phyloP scores from a whole-genome alignment of 768 basidiomycete genomes.

The Pholiota molesta region DNA sequence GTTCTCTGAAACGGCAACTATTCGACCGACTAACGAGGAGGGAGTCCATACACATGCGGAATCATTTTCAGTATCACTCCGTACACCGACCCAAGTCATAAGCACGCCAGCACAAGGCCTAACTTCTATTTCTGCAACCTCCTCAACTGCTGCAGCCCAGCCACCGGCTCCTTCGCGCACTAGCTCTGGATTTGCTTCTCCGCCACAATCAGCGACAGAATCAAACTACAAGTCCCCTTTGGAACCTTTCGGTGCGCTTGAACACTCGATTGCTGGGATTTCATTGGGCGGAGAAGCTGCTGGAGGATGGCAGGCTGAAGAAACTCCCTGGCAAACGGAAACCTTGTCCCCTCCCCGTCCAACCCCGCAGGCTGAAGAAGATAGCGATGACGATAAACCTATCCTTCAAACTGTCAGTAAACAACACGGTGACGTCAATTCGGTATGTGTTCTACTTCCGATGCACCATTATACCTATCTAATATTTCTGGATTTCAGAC shows the following conservation, averaged over 20 bases:
- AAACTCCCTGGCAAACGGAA: slow-evolving; percentile 41
- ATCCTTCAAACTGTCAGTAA: slow-evolving; percentile 51
- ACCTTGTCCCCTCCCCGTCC: slow-evolving; percentile 19
- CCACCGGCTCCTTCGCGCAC: slow-evolving; percentile 8
- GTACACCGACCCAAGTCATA: slow-evolving; percentile 1
- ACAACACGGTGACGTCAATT: slow-evolving; percentile 28
- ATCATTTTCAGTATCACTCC: slow-evolving; percentile 1
- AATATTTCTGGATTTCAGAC: slow-evolving; percentile 7
- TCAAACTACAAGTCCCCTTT: slow-evolving; percentile 36
- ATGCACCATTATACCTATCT: neutral
- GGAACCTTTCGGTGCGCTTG: slow-evolving; percentile 30
- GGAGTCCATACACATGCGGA: slow-evolving; percentile 18
- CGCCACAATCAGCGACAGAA: slow-evolving; percentile 21
- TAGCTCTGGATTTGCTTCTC: slow-evolving; percentile 5
- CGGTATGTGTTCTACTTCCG: slow-evolving; percentile 25
- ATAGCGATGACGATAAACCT: slow-evolving; percentile 71
- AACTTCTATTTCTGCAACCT: slow-evolving; percentile 21
- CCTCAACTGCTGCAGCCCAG: slow-evolving; percentile 7
- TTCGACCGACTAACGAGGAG: slow-evolving; percentile 37
- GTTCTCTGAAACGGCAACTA: slow-evolving; percentile 47
- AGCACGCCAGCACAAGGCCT: slow-evolving; percentile 8
- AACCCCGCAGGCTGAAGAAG: slow-evolving; percentile 44
- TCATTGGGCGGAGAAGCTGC: slow-evolving; percentile 39
- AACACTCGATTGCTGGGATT: slow-evolving; percentile 39
- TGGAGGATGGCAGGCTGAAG: slow-evolving; percentile 56